A percentile compares a stretch with the other conserved stretches of the same genome.
Evolutionary conservation across 2,329 filamentous ascomycete species (phyloP).

Genomic region (Colletotrichum destructivum): DNA sequence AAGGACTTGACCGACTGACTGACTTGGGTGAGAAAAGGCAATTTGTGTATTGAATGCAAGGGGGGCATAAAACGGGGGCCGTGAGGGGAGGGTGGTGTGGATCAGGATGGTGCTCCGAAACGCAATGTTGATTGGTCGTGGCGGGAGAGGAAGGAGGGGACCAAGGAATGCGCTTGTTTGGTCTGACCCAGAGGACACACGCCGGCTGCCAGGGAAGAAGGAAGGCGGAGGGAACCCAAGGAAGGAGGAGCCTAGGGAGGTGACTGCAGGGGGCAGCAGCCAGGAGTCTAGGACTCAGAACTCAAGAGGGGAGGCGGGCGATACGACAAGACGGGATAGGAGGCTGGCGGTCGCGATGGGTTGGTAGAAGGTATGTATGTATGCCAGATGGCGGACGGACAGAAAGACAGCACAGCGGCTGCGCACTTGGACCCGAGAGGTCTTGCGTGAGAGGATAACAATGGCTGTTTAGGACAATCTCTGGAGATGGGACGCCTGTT

Average conservation of each 20-base stretch:
- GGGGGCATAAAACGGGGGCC: constrained; percentile 33
- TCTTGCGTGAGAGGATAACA: not conserved
- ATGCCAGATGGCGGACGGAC: not conserved
- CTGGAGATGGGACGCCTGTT: constrained; percentile 38
- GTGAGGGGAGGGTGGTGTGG: constrained; percentile 35
- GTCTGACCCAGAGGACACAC: constrained; percentile 33
- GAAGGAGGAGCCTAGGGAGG: constrained; percentile 11
- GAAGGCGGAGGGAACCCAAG: constrained; percentile 32
- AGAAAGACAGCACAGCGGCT: constrained; percentile 24
- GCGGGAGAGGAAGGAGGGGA: constrained; percentile 14
- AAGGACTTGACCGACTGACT: constrained; percentile 33
- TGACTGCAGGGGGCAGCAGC: constrained; percentile 2
- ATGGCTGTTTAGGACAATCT: not conserved
- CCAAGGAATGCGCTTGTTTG: constrained; percentile 36
- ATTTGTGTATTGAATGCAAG: constrained; percentile 41
- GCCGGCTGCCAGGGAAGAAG: constrained; percentile 36
- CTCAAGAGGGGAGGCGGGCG: constrained; percentile 1
- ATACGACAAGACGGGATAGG: constrained; percentile 17
- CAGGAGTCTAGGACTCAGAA: constrained; percentile 1
- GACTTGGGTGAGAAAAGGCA: constrained; percentile 38
- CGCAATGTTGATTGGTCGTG: constrained; percentile 17
- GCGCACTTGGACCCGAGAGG: constrained; percentile 21
- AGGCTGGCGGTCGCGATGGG: not conserved
- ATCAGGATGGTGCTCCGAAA: not conserved
- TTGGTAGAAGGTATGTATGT: not conserved